Percentiles rank a stretch among this genome's conserved stretches.
Conservation (phyloP, 2,329 filamentous ascomycete species). For the Cladosporium halotolerans region DNA sequence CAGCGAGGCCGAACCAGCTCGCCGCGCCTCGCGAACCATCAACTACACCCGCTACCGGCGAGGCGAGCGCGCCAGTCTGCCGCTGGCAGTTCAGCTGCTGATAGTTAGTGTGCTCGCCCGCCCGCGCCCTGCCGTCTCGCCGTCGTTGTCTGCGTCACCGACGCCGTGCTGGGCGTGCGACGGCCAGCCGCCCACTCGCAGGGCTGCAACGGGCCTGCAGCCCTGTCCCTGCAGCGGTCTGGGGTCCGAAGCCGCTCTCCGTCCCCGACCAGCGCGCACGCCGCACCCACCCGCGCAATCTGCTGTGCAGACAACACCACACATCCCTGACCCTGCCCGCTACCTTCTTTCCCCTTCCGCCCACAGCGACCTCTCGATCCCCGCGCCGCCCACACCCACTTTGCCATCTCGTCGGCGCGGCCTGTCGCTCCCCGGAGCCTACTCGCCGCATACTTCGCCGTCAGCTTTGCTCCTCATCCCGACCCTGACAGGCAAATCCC, state of each 20-base stretch:
- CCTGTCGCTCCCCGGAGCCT: constrained; percentile 5
- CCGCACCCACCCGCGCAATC: no score
- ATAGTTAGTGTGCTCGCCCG: not conserved
- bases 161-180: not conserved
- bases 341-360: not conserved
- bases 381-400: not conserved
- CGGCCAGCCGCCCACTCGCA: constrained; percentile 7
- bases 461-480: not conserved
- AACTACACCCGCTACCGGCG: no score
- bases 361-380: not conserved
- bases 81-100: no score
- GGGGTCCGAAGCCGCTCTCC: not conserved
- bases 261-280: no score
- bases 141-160: not conserved
- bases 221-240: not conserved
- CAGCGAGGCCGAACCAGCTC: no score
- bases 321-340: not conserved
- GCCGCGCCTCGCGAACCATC: no score
- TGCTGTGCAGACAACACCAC: not conserved
- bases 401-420: not conserved
- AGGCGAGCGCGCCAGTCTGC: no score
- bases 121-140: not conserved
- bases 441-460: not conserved
- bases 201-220: constrained; percentile 6
- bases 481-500: not conserved